These are phyloP conservation scores for Nicotiana otophora DNA, from an alignment of 257 asterid species.

Conservation along the genomic window DNA sequence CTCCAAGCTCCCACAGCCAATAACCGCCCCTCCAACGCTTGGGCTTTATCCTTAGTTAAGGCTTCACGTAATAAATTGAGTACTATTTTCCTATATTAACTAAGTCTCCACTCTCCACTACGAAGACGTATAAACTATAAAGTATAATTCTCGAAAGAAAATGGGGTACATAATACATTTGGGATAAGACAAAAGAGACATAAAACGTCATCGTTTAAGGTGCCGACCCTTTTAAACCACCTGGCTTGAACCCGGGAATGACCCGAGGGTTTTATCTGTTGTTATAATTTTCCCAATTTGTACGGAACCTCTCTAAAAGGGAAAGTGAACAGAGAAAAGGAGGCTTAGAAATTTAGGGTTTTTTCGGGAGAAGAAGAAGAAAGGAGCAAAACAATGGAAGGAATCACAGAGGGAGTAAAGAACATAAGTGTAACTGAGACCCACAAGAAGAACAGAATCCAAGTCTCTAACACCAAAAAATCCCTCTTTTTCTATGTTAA, in stretches of 20 bases:
- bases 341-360: background rate
- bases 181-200: background rate
- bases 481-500: slow-evolving; percentile 42
- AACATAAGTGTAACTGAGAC: slow-evolving; percentile 17
- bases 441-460: slow-evolving; percentile 34
- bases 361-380: background rate
- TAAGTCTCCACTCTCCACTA: no score
- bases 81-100: no score
- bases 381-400: slow-evolving; percentile 22
- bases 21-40: no score
- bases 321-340: background rate
- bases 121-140: background rate
- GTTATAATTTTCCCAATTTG: background rate
- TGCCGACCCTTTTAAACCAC: background rate
- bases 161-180: background rate
- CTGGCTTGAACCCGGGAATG: background rate
- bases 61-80: no score
- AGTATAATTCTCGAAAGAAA: background rate
- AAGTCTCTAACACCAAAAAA: slow-evolving; percentile 43
- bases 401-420: slow-evolving; percentile 39
- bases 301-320: background rate
- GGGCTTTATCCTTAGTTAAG: no score
- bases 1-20: no score
- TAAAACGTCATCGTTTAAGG: background rate
- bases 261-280: background rate